Evolutionary conservation across 768 basidiomycete genomes (phyloP), one percentile per base, ranked within the genome.

Genomic region (Pulveroboletus ravenelii): DNA sequence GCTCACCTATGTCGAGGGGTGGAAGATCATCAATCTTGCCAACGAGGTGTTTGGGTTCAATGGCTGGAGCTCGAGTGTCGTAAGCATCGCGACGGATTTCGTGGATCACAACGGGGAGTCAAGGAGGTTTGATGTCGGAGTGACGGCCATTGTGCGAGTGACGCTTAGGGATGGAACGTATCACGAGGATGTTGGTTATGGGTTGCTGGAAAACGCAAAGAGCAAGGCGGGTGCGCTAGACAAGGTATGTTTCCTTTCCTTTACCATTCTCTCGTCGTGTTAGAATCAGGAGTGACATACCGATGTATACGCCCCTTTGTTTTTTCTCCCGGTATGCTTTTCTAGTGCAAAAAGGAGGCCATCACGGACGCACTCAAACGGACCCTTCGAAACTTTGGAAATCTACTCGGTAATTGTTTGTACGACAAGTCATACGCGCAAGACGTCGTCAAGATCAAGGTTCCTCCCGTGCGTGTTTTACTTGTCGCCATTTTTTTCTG

Each of bases 11-110:
- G 87, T 88, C 1, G 95, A 98, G 65, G 96, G 95, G 0, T 98
- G 95, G 95, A 94, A 92, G 71, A 85, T 93, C 34, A 96, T 99
- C 68, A 95, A 94, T 62, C 78, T 99, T 20, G 96, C 95, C 2
- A 99, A 99, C 65, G 95, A 99, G 56, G 89, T 98, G 38, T 98
- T 99, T 70, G 95, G 95, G 1, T 97, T 93, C 74, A 92, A 98
- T 55, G 96, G 94, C 23, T 94, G 93, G 94, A 89, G 86, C 53
- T 88, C 90, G 2, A 86, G 68, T 42, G 74, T 95, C 41, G 78
- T 89, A 53, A 88, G 64, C 48, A 68, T 96, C 31, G 80, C 81
- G 8, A 88, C 84, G 3, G 89, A 90, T 61, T 89, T 87, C 65
- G 67, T 86, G 50, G 95, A 98, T 64, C 79, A 70, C 58, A 81